Evolutionary conservation across 2,329 filamentous ascomycete genomes (phyloP), one percentile per base, ranked within the genome.

Genomic region (Fusarium sp.): DNA sequence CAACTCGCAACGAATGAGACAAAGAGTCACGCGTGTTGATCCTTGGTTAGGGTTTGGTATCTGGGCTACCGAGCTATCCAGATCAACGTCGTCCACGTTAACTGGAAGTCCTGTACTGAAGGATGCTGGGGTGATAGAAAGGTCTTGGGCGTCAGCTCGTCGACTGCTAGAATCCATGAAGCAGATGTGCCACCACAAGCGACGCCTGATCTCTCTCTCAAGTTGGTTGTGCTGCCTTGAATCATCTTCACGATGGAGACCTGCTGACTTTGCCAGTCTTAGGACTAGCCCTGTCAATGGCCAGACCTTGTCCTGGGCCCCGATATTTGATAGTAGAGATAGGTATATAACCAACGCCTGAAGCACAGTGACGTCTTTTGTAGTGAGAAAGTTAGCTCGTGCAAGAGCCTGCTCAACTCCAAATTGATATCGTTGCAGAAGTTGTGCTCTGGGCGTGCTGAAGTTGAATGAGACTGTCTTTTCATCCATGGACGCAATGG

Each of bases 51-150:
- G 31, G 17, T 8, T 14, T 31, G 51, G 23, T 0, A 20, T 6
- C 4, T 45, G 25, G 5, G 56, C 20, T 10, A 13, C 23, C 11
- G 17, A 21, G 4, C 23, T 14, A 5, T 64, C 51, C 0, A 72
- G 9, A 13, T 65, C 59, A 5, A 13, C 13, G 23, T 85, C 83
- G 60, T 82, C 80, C 31, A 82, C 62, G 52, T 83, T 83, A 5
- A 67, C 60, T 0, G 84, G 83, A 9, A 80, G 69, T n/a, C 76
- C 69, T 1, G 81, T 82, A 51, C 83, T 79, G 27, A 80, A 83
- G 3, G 57, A 65, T 0, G 36, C 36, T n/a, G 63, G 58, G 6
- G 66, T 61, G n/a, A 73, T 45, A 2, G 68, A 69, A 2, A 75
- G 35, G 4, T 72, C 71, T n/a, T 51, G 47, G 3, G 69, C 40